Evolutionary conservation across 495 filamentous ascomycete genomes (phyloP).

Genomic region (Annulohypoxylon nitens): DNA sequence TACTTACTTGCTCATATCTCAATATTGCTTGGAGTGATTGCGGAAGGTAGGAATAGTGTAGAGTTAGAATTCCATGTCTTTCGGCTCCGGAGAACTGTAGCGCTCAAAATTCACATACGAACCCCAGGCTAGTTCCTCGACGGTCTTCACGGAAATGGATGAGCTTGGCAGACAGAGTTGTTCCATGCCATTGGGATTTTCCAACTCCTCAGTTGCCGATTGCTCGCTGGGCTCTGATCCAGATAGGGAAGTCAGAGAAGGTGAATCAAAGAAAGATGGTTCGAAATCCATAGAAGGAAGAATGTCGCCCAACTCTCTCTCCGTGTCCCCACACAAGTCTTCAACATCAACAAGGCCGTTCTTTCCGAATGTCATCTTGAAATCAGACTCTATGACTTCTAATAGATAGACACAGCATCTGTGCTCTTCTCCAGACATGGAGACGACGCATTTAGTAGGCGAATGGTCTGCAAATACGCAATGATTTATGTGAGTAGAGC

Average conservation of each 20-base stretch:
- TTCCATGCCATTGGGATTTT: too few relatives aligned
- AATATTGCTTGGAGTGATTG: neutral
- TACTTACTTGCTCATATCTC: neutral
- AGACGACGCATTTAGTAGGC: conserved; percentile 33
- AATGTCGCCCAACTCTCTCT: neutral
- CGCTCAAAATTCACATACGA: neutral
- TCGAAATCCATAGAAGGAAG: conserved; percentile 1
- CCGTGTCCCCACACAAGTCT: neutral
- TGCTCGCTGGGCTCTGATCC: neutral
- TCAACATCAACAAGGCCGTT: conserved; percentile 4
- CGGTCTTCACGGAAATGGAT: too few relatives aligned
- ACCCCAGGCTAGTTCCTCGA: neutral
- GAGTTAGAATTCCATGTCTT: conserved; percentile 12
- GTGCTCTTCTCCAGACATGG: conserved; percentile 28
- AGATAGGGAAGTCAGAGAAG: neutral
- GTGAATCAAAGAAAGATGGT: neutral
- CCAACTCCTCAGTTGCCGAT: neutral
- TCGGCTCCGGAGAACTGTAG: conserved; percentile 14
- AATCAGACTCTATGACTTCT: neutral
- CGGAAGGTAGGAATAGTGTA: neutral
- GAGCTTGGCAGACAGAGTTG: neutral
- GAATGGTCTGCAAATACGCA: conserved; percentile 43
- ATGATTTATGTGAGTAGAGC: conserved; percentile 37
- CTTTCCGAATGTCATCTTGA: neutral
- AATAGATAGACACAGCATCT: conserved; percentile 28